phyloP scores from a whole-genome alignment of 179 eudicot species.

The Silene noctiflora region DNA sequence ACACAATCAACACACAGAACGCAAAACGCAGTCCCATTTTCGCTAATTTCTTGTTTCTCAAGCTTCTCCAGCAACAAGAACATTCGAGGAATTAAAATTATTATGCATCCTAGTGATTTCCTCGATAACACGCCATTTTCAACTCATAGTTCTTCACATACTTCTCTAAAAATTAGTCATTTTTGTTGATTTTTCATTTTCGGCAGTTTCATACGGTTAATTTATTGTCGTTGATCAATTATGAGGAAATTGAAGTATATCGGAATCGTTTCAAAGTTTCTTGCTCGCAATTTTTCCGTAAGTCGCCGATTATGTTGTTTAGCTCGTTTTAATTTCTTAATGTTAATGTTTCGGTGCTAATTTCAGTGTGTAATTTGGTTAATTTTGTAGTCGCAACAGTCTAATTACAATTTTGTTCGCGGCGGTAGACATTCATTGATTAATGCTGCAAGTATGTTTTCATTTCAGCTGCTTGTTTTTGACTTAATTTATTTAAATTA shows the following conservation, averaged over 20 bases:
- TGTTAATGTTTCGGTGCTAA: constrained; percentile 14
- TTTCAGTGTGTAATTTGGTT: constrained; percentile 7
- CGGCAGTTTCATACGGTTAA: not conserved
- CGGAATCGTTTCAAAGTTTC: constrained; percentile 23
- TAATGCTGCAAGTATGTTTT: constrained; percentile 25
- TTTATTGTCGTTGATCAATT: not conserved
- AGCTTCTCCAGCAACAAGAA: constrained; percentile 18
- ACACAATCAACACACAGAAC: not conserved
- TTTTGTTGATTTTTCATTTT: not conserved
- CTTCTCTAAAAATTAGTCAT: not conserved
- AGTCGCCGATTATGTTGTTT: not conserved
- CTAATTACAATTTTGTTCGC: constrained; percentile 19
- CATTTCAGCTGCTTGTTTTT: constrained; percentile 5
- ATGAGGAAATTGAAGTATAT: constrained; percentile 31
- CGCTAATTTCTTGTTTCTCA: constrained; percentile 30
- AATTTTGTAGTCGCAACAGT: constrained; percentile 27
- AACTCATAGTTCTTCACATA: not conserved
- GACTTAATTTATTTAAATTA: not conserved
- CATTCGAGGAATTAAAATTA: not conserved
- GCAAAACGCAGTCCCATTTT: not conserved
- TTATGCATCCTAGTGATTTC: not conserved
- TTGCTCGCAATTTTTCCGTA: constrained; percentile 28
- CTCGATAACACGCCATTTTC: not conserved
- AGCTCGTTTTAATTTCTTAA: not conserved
- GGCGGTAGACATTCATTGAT: constrained; percentile 21